Evolutionary conservation across 331 rosid species (phyloP), one percentile per base, ranked within the genome.

Genomic region (Rhamnella rubrinervis): DNA sequence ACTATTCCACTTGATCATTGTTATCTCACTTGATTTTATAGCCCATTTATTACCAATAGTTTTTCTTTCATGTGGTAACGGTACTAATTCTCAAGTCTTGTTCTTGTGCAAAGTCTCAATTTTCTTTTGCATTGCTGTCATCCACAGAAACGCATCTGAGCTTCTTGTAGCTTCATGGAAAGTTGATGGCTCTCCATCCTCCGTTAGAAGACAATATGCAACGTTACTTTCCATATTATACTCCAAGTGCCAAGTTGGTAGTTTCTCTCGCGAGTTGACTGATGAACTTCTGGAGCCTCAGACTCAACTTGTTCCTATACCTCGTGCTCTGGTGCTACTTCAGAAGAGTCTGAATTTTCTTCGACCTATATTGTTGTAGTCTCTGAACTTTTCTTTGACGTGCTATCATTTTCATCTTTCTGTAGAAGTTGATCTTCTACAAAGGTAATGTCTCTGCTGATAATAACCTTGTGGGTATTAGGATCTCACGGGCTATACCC

Each of bases 381-480:
- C 41, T 39, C 8, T 39, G 8, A 8, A 0, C 8, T 39, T 1
- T 39, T 1, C 25, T 60, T 60, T 26, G 6, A 25, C 4, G 1
- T 60, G 25, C 16, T 21, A 21, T 60, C 14, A 14, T 60, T 12
- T 6, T 23, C 1, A 23, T 20, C 65, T 60, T 14, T 60, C 10
- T 25, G 0, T 60, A 6, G 1, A 3, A 60, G 15, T 31, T 25
- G 16, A 0, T 60, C n/a, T 31, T 31, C 41, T 60, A 25, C 13
- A 26, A 60, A 60, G 0, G 28, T 60, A 0, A 60, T 44, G 25
- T 60, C 41, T 8, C 40, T 19, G n/a, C 0, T 60, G 46, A 60
- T 17, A 6, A 31, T 31, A 56, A 55, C 15, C 17, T 69, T 44
- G 75, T 74, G 18, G 35, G 64, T 23, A 23, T 10, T 56, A 55